Conservation (phyloP, 169 alveolate genomes). For the Besnoitia besnoiti region DNA sequence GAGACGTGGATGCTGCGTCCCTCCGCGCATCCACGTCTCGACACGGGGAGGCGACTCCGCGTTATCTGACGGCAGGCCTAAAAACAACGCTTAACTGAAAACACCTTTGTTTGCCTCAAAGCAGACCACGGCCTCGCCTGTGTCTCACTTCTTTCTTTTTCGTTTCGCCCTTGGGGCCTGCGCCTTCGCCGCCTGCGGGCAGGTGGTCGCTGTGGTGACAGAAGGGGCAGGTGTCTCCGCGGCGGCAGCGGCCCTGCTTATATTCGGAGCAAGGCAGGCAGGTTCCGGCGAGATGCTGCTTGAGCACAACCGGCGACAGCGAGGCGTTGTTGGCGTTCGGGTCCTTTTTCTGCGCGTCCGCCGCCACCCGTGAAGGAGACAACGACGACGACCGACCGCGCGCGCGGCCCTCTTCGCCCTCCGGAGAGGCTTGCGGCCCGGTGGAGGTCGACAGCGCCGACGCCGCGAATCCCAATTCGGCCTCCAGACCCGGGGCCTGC, state of each 20-base stretch:
- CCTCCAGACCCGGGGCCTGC: too few relatives aligned
- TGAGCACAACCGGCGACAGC: constrained; percentile 2
- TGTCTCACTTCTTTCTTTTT: neutral
- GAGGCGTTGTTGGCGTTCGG: neutral
- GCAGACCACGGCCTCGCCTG: neutral
- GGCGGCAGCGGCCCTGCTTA: neutral
- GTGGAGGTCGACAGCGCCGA: neutral
- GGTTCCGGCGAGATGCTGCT: constrained; percentile 47
- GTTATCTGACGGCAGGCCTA: too few relatives aligned
- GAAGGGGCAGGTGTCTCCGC: constrained; percentile 7
- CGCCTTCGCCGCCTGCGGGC: neutral
- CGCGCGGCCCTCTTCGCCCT: neutral
- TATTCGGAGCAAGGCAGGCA: constrained; percentile 39
- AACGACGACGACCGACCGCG: neutral
- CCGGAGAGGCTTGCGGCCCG: neutral
- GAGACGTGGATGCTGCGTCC: too few relatives aligned
- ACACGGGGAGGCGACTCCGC: too few relatives aligned
- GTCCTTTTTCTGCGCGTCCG: neutral
- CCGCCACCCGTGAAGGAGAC: neutral
- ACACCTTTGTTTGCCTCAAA: neutral
- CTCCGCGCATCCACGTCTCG: too few relatives aligned
- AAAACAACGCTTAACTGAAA: too few relatives aligned
- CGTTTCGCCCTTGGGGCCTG: neutral
- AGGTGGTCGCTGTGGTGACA: constrained; percentile 25
- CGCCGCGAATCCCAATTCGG: neutral